phyloP scores from a whole-genome alignment of 176 grass and related monocot species.

The Urochloa ruziziensis region DNA sequence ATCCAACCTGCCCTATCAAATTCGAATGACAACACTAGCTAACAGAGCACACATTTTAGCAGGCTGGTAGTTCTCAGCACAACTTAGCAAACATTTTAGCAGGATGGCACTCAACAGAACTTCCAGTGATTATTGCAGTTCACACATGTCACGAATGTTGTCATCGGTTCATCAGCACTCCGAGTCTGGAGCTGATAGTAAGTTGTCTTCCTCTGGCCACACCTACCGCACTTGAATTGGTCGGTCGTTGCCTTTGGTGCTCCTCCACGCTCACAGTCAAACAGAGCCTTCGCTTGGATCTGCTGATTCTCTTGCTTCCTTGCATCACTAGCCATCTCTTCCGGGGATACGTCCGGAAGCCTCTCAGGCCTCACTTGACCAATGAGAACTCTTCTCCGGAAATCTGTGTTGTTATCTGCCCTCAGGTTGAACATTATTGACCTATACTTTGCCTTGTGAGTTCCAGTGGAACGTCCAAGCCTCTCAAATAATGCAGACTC shows the following conservation, averaged over 20 bases:
- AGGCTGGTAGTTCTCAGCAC: constrained; percentile 32
- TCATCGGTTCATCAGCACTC: constrained; percentile 90
- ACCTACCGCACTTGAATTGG: constrained; percentile 82
- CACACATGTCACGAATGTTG: constrained; percentile 87
- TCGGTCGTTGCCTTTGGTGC: constrained; percentile 77
- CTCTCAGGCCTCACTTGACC: constrained; percentile 56
- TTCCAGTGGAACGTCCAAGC: constrained; percentile 59
- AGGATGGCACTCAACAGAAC: constrained; percentile 57
- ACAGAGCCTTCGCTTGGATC: constrained; percentile 85
- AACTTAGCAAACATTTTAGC: constrained; percentile 35
- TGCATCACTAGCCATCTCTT: constrained; percentile 81
- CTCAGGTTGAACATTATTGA: constrained; percentile 88
- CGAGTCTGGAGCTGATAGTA: constrained; percentile 87
- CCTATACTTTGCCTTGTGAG: constrained; percentile 77
- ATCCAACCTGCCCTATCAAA: constrained; percentile 18
- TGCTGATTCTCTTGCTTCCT: constrained; percentile 68
- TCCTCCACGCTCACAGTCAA: constrained; percentile 64
- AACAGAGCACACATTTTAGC: constrained; percentile 7
- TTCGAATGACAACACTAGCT: constrained; percentile 2
- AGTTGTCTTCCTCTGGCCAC: constrained; percentile 74
- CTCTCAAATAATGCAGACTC: constrained; percentile 74
- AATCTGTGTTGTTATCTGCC: constrained; percentile 78
- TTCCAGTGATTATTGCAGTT: constrained; percentile 98
- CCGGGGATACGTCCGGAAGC: constrained; percentile 45
- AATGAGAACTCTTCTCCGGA: constrained; percentile 63